These are phyloP conservation scores for Pseudogymnoascus sp. DNA, from an alignment of 2,329 filamentous ascomycete species.

Conservation along the genomic window DNA sequence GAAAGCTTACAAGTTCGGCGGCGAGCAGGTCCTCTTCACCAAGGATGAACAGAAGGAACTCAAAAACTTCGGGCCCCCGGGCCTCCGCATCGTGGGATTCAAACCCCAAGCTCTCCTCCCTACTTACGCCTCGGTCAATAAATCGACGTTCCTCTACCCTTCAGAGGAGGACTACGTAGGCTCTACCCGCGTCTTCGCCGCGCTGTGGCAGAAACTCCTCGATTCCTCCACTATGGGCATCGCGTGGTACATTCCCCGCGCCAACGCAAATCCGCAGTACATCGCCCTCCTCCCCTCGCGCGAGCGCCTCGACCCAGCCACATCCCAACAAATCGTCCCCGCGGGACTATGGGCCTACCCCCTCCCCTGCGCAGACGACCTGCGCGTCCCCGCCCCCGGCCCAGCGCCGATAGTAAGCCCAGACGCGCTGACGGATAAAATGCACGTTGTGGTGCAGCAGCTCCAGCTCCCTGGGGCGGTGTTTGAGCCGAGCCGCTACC, in stretches of 20 bases:
- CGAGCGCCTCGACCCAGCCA: constrained; percentile 56
- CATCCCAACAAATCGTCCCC: constrained; percentile 64
- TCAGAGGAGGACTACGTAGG: constrained; percentile 85
- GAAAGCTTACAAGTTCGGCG: constrained; percentile 94
- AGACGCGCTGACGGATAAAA: constrained; percentile 67
- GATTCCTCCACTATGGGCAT: constrained; percentile 74
- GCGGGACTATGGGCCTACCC: constrained; percentile 84
- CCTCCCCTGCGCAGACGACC: constrained; percentile 82
- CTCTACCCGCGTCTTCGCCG: constrained; percentile 86
- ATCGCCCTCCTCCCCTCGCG: constrained; percentile 75
- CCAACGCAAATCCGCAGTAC: constrained; percentile 71
- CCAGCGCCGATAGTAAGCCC: constrained; percentile 50
- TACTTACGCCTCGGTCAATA: constrained; percentile 77
- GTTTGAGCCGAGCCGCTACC: constrained; percentile 81
- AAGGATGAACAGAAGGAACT: constrained; percentile 75
- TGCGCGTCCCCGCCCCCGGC: constrained; percentile 65
- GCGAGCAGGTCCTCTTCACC: constrained; percentile 79
- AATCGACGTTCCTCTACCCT: constrained; percentile 88
- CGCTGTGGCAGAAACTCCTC: constrained; percentile 80
- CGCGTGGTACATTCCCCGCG: constrained; percentile 81
- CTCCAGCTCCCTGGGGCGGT: constrained; percentile 78
- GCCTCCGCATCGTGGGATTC: constrained; percentile 89
- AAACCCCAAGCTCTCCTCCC: constrained; percentile 71
- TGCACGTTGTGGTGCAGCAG: constrained; percentile 73
- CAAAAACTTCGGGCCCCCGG: constrained; percentile 71